Conservation (phyloP, 495 filamentous ascomycete genomes). For the Xylaria castorea region DNA sequence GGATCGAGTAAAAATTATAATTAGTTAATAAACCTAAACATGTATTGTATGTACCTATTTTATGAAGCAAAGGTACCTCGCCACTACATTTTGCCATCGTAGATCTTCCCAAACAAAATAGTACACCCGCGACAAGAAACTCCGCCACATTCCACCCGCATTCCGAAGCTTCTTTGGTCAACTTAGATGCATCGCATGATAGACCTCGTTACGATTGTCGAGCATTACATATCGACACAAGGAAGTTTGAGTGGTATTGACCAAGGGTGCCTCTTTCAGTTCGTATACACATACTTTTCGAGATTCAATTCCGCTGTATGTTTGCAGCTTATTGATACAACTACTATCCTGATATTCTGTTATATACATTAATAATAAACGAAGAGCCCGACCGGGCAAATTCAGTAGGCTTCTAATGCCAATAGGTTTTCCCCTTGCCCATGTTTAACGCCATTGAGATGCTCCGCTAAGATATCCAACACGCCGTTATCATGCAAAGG, state of each 20-base stretch:
- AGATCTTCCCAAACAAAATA: background rate
- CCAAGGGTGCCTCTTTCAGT: background rate
- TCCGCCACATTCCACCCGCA: constrained; percentile 8
- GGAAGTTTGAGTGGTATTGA: background rate
- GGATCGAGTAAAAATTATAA: background rate
- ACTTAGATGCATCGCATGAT: constrained; percentile 4
- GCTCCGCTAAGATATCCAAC: constrained; percentile 22
- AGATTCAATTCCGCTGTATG: constrained; percentile 10
- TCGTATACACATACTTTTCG: background rate
- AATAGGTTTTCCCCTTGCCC: constrained; percentile 2
- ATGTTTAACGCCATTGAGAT: constrained; percentile 24
- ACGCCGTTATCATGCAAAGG: constrained; percentile 27
- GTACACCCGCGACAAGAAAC: background rate
- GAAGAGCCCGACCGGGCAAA: constrained; percentile 15
- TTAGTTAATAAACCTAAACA: no score
- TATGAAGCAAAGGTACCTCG: background rate
- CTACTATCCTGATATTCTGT: background rate
- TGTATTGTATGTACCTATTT: background rate
- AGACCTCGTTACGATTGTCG: background rate
- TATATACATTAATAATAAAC: constrained; percentile 24
- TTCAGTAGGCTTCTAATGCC: constrained; percentile 16
- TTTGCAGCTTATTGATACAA: constrained; percentile 22
- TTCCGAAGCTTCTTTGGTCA: background rate
- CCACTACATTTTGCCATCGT: background rate
- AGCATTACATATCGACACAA: background rate